Conservation (phyloP, 2,329 filamentous ascomycete genomes). For the Aspergillus ustus region DNA sequence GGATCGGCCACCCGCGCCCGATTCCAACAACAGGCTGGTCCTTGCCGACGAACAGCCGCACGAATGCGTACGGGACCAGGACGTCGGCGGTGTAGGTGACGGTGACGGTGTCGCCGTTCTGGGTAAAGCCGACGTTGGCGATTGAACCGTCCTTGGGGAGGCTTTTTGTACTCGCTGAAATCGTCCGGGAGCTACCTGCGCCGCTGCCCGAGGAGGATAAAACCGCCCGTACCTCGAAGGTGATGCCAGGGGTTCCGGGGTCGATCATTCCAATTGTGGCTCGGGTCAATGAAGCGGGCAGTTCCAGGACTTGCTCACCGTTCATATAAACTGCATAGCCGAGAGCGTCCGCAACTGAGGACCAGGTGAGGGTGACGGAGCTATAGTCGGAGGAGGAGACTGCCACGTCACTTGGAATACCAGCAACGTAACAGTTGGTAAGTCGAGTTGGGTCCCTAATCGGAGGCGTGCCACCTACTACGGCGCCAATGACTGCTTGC, state of each 20-base stretch:
- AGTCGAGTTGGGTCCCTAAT: slow-evolving; percentile 5
- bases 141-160: slow-evolving; percentile 17
- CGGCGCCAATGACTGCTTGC: slow-evolving; percentile 19
- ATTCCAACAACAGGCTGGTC: slow-evolving; percentile 3
- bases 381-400: slow-evolving; percentile 22
- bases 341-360: slow-evolving; percentile 18
- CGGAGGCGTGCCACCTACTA: slow-evolving; percentile 17
- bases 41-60: slow-evolving; percentile 22
- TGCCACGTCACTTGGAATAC: slow-evolving; percentile 12
- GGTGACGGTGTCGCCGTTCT: slow-evolving; percentile 10
- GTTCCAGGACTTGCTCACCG: slow-evolving; percentile 1
- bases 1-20: slow-evolving; percentile 20
- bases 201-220: background rate
- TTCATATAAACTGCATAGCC: slow-evolving; percentile 20
- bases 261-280: slow-evolving; percentile 21
- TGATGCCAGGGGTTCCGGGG: slow-evolving; percentile 11
- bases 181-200: slow-evolving; percentile 11
- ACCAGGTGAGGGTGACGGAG: slow-evolving; percentile 21
- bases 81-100: slow-evolving; percentile 21
- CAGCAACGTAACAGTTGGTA: slow-evolving; percentile 8
- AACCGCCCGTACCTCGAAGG: slow-evolving; percentile 19
- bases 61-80: slow-evolving; percentile 23
- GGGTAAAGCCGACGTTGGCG: slow-evolving; percentile 18
- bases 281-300: slow-evolving; percentile 20
- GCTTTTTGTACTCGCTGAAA: slow-evolving; percentile 13